Evolutionary conservation across 148 eudicot species (phyloP), one percentile per base, ranked within the genome.

Genomic region (Simmondsia chinensis): DNA sequence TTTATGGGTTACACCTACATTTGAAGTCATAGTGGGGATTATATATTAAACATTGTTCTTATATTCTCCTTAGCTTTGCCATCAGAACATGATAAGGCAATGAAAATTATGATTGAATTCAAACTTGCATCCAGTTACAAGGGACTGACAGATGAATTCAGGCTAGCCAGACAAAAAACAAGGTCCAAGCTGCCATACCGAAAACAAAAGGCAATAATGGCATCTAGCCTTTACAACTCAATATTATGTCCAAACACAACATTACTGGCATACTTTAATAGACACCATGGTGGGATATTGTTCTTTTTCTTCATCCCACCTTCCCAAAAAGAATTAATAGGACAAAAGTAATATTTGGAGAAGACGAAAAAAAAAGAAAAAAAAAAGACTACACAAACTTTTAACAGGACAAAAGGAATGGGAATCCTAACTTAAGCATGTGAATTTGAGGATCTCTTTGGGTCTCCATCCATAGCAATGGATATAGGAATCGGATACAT

Each of bases 201-300:
- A 36, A 29, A 30, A n/a, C 16, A 9, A 40, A 5, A 29, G 40
- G 46, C 16, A n/a, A n/a, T n/a, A n/a, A n/a, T n/a, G n/a, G n/a
- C n/a, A n/a, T 63, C 23, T 8, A 39, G 44, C 38, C 30, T 16
- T 39, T 2, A 52, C 5, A n/a, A 22, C 35, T 33, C 35, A 19
- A 41, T 41, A 21, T 49, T 37, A 43, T 42, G 33, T 57, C 51
- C 41, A 48, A 27, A 36, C 12, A 49, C 18, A 40, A 44, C 16
- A 42, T 33, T 54, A 43, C n/a, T n/a, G n/a, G n/a, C 39, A 56
- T 48, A 54, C 54, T 48, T 64, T 56, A 64, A 56, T 56, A 10
- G 49, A 48, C 35, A 43, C n/a, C n/a, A 37, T 12, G 20, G 47
- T 36, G 51, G 52, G 62, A 30, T 33, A 35, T 40, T 23, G 41